These are phyloP conservation scores for Arthrinium puccinioides DNA, from an alignment of 2,329 filamentous ascomycete genomes.

Conservation along the genomic window DNA sequence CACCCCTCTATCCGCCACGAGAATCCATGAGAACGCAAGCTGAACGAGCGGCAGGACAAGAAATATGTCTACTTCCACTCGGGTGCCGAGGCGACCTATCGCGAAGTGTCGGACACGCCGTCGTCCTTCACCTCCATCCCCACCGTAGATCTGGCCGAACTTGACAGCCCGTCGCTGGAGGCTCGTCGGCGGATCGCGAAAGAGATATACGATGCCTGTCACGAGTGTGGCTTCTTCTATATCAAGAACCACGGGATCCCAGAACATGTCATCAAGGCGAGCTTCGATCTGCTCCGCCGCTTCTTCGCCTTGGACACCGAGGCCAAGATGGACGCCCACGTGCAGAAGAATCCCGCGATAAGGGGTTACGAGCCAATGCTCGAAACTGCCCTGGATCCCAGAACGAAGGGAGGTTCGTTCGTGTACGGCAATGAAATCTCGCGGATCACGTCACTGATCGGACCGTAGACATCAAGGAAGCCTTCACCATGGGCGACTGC, in stretches of 20 bases:
- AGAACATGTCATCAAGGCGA: slow-evolving; percentile 10
- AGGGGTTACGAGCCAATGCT: slow-evolving; percentile 26
- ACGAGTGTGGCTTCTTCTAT: slow-evolving; percentile 21
- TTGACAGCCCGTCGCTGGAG: slow-evolving; percentile 14
- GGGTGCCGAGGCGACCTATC: slow-evolving; percentile 21
- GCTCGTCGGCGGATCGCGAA: slow-evolving; percentile 14
- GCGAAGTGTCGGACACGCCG: slow-evolving; percentile 17
- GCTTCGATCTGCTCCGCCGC: slow-evolving; percentile 17
- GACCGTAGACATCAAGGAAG: slow-evolving; percentile 21
- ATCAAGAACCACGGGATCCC: slow-evolving; percentile 24
- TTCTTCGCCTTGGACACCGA: slow-evolving; percentile 23
- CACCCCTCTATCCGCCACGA: no score
- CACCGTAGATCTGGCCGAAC: slow-evolving; percentile 19
- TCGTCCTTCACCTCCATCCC: slow-evolving; percentile 23
- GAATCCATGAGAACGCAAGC: no score
- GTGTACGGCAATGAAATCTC: not conserved
- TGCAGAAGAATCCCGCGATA: slow-evolving; percentile 26
- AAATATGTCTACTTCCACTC: slow-evolving; percentile 25
- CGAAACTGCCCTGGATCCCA: slow-evolving; percentile 23
- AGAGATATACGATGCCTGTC: slow-evolving; percentile 17
- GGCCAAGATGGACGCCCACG: slow-evolving; percentile 26
- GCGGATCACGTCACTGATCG: not conserved
- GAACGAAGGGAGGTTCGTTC: slow-evolving; percentile 19
- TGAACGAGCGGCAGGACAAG: slow-evolving; percentile 10
- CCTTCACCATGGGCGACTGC: slow-evolving; percentile 29